Conservation (phyloP, 2,329 filamentous ascomycete genomes). For the Ophiostoma sp. region DNA sequence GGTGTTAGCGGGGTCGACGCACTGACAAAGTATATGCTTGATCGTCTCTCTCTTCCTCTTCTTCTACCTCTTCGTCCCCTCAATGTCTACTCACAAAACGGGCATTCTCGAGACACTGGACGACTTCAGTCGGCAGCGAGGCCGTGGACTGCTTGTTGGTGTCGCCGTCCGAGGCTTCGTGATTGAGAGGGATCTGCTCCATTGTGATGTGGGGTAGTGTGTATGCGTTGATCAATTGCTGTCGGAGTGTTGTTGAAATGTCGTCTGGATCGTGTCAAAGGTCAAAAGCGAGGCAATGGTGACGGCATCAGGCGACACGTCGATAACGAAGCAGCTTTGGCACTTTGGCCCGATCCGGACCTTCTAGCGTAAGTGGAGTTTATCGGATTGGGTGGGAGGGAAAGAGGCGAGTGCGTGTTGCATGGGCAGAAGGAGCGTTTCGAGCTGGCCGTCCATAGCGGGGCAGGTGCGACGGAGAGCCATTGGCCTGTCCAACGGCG, state of each 20-base stretch:
- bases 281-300: neutral
- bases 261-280: neutral
- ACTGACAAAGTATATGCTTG: neutral
- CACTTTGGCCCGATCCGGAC: neutral
- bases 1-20: slow-evolving; percentile 3
- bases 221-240: neutral
- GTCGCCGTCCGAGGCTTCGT: slow-evolving; percentile 72
- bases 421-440: neutral
- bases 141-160: slow-evolving; percentile 69
- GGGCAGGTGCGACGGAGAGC: slow-evolving; percentile 23
- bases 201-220: slow-evolving; percentile 37
- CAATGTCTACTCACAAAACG: slow-evolving; percentile 69
- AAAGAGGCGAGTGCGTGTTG: neutral
- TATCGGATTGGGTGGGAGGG: slow-evolving; percentile 1
- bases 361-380: slow-evolving; percentile 13
- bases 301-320: slow-evolving; percentile 2
- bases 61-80: slow-evolving; percentile 2
- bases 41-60: neutral
- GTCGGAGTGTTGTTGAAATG: neutral
- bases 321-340: slow-evolving; percentile 1
- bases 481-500: slow-evolving; percentile 1
- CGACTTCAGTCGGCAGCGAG: slow-evolving; percentile 77
- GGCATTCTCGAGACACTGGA: slow-evolving; percentile 89
- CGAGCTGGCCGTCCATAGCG: slow-evolving; percentile 8
- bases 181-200: slow-evolving; percentile 70